These are phyloP conservation scores for Penicillium decumbens DNA, from an alignment of 2,329 filamentous ascomycete genomes.

Conservation along the genomic window DNA sequence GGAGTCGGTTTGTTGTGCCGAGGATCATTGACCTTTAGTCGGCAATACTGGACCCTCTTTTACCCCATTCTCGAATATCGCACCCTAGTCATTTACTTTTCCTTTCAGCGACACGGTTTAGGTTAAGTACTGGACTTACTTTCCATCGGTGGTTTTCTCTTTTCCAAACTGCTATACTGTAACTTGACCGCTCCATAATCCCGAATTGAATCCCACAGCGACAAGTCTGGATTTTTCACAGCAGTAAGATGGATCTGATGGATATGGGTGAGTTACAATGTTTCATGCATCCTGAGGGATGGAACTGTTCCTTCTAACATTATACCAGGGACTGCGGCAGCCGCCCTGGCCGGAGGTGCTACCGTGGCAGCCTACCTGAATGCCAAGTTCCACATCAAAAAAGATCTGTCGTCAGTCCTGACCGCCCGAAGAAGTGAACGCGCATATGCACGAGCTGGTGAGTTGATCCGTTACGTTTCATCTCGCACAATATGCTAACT, in stretches of 20 bases:
- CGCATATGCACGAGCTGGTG: conserved; percentile 49
- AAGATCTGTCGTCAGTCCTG: conserved; percentile 55
- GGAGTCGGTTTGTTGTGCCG: background rate
- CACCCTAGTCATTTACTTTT: background rate
- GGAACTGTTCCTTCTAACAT: background rate
- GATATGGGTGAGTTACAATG: background rate
- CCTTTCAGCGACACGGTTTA: background rate
- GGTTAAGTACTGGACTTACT: background rate
- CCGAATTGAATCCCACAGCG: background rate
- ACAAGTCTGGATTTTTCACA: background rate
- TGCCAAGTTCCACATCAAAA: conserved; percentile 62
- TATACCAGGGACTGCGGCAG: conserved; percentile 21
- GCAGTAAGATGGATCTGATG: background rate
- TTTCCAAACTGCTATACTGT: background rate
- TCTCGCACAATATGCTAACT: background rate
- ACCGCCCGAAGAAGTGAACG: conserved; percentile 43
- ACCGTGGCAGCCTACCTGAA: conserved; percentile 45
- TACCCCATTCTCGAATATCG: background rate
- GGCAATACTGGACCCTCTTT: background rate
- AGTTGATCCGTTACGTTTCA: background rate
- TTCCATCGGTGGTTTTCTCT: background rate
- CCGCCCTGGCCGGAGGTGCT: conserved; percentile 24
- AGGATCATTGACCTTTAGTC: background rate
- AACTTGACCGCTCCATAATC: background rate
- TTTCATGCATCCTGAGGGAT: background rate